Conservation (phyloP, 2,329 filamentous ascomycete species). For the Neurospora sp. region DNA sequence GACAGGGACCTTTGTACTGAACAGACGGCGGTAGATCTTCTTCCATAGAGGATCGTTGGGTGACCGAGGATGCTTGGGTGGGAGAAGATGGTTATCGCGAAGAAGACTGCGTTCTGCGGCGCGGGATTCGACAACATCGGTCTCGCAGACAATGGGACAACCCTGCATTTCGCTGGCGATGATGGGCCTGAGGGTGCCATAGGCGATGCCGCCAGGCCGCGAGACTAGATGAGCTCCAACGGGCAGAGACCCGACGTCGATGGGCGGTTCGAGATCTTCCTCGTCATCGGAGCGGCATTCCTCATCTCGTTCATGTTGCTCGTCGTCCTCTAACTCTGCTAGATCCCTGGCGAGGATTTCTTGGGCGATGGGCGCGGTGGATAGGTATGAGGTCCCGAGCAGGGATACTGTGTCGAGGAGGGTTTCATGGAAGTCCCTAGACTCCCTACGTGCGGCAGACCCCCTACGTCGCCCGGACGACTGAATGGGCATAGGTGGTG, state of each 20-base stretch:
- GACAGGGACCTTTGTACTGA: slow-evolving; percentile 14
- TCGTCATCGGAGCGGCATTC: background rate
- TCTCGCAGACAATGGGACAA: slow-evolving; percentile 4
- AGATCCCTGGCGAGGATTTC: slow-evolving; percentile 40
- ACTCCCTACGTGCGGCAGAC: background rate
- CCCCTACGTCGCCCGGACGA: background rate
- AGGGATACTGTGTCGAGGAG: slow-evolving; percentile 7
- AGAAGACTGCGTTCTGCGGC: slow-evolving; percentile 13
- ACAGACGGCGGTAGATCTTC: slow-evolving; percentile 11
- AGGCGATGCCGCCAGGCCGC: slow-evolving; percentile 10
- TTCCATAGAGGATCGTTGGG: slow-evolving; percentile 6
- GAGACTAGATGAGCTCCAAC: slow-evolving; percentile 14
- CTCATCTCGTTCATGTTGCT: slow-evolving; percentile 15
- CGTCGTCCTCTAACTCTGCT: slow-evolving; percentile 36
- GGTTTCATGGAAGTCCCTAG: slow-evolving; percentile 5
- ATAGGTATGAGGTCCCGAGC: slow-evolving; percentile 29
- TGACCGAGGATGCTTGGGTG: slow-evolving; percentile 12
- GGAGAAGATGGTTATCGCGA: slow-evolving; percentile 15
- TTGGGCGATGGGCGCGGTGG: slow-evolving; percentile 37
- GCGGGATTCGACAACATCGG: slow-evolving; percentile 10
- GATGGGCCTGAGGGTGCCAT: slow-evolving; percentile 12
- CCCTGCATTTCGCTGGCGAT: slow-evolving; percentile 8
- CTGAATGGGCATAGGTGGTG: background rate
- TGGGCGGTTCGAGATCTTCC: background rate
- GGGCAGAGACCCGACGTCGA: slow-evolving; percentile 14